Percentiles rank a stretch among this genome's conserved stretches.
Conservation (phyloP, 2,329 filamentous ascomycete species). For the Pseudocercospora musae region DNA sequence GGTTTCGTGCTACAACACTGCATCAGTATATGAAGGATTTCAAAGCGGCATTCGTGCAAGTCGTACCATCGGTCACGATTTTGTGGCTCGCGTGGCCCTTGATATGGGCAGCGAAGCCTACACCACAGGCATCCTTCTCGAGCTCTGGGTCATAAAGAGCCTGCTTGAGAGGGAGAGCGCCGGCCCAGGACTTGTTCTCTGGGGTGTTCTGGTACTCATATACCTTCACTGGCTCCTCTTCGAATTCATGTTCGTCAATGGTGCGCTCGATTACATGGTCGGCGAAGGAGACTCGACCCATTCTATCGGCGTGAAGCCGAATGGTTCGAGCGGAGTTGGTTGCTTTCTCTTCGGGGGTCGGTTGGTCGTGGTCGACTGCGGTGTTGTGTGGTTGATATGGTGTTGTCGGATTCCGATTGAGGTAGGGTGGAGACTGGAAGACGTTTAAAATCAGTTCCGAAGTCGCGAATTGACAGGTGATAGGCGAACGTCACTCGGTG, state of each 20-base stretch:
- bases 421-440: not conserved
- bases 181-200: constrained; percentile 90
- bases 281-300: constrained; percentile 53
- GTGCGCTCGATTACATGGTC: constrained; percentile 47
- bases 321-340: constrained; percentile 21
- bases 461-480: not conserved
- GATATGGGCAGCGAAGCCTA: constrained; percentile 97
- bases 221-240: constrained; percentile 57
- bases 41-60: not conserved
- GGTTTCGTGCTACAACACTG: constrained; percentile 70
- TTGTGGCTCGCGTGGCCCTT: constrained; percentile 98
- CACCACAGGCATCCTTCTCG: constrained; percentile 99
- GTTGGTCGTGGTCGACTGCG: constrained; percentile 3
- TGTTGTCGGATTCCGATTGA: not conserved
- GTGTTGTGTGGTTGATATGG: not conserved
- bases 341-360: constrained; percentile 5
- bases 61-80: constrained; percentile 93
- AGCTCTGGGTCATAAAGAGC: constrained; percentile 94
- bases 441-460: not conserved
- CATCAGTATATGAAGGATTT: constrained; percentile 32
- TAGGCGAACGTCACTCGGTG: constrained; percentile 4
- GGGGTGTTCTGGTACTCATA: constrained; percentile 79
- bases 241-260: constrained; percentile 41
- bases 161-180: constrained; percentile 94
- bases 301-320: constrained; percentile 54